phyloP scores from a whole-genome alignment of 73 alveolate species.

The Tetrahymena borealis region DNA sequence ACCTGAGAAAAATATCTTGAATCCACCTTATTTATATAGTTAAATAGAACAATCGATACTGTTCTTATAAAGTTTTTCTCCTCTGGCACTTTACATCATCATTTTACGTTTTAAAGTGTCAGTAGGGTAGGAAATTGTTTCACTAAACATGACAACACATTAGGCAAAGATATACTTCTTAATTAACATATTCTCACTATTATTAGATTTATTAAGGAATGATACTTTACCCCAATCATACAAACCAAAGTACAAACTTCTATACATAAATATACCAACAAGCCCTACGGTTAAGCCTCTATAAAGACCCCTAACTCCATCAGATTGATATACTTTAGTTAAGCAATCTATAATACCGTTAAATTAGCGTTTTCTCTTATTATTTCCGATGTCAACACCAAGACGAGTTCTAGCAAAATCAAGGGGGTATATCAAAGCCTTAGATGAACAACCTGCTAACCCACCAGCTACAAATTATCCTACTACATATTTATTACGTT shows the following conservation, averaged over 20 bases:
- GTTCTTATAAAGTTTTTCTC: constrained; percentile 12
- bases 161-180: constrained; percentile 74
- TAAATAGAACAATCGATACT: constrained; percentile 37
- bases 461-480: constrained; percentile 60
- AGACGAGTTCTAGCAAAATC: constrained; percentile 65
- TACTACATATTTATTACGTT: neutral
- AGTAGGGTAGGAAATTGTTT: constrained; percentile 76
- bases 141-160: constrained; percentile 70
- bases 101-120: constrained; percentile 89
- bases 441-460: constrained; percentile 60
- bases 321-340: constrained; percentile 45
- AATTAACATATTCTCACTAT: constrained; percentile 19
- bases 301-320: constrained; percentile 83
- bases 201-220: neutral
- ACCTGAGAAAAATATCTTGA: constrained; percentile 37
- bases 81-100: constrained; percentile 78
- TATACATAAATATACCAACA: constrained; percentile 82
- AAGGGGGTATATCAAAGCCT: constrained; percentile 55
- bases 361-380: constrained; percentile 45
- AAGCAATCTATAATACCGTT: constrained; percentile 53
- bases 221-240: constrained; percentile 79
- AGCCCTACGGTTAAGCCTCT: constrained; percentile 81
- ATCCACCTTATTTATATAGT: constrained; percentile 36
- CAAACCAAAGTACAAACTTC: constrained; percentile 89
- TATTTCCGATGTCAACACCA: constrained; percentile 57